Conservation (phyloP, 2,329 filamentous ascomycete genomes). For the Fusarium scirpi region DNA sequence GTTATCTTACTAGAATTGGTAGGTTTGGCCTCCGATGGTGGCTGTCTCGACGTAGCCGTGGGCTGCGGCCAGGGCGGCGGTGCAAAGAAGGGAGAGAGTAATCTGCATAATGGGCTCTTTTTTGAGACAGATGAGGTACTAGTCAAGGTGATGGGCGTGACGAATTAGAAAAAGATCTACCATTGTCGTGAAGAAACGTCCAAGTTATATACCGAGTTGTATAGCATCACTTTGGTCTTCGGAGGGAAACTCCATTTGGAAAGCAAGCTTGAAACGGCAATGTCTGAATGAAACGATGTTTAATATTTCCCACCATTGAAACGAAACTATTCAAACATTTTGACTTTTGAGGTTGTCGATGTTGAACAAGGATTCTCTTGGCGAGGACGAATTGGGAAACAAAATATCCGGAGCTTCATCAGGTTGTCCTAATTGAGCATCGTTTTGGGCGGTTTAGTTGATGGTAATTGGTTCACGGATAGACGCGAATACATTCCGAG, state of each 20-base stretch:
- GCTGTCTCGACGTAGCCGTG: constrained; percentile 63
- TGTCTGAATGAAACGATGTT: constrained; percentile 20
- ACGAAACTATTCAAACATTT: background rate
- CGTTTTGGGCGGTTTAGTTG: background rate
- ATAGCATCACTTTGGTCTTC: background rate
- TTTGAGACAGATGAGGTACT: background rate
- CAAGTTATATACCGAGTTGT: constrained; percentile 3
- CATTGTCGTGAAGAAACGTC: background rate
- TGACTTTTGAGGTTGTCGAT: constrained; percentile 23
- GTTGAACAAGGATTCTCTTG: constrained; percentile 19
- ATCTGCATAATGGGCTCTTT: constrained; percentile 36
- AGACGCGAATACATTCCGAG: background rate
- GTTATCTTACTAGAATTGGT: too few species aligned
- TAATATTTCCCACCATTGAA: constrained; percentile 42
- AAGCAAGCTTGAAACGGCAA: constrained; percentile 3
- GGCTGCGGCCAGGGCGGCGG: constrained; percentile 57
- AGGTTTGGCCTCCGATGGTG: constrained; percentile 55
- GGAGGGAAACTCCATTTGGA: background rate
- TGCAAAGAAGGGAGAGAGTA: constrained; percentile 47
- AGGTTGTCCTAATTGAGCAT: constrained; percentile 29
- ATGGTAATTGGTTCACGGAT: background rate
- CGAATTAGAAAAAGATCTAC: constrained; percentile 2
- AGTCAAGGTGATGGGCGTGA: background rate
- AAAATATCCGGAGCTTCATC: constrained; percentile 25
- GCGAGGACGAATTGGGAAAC: constrained; percentile 6